Conservation (phyloP, 108 stramenopile species). For the Phaeodactylum tricornutum region DNA sequence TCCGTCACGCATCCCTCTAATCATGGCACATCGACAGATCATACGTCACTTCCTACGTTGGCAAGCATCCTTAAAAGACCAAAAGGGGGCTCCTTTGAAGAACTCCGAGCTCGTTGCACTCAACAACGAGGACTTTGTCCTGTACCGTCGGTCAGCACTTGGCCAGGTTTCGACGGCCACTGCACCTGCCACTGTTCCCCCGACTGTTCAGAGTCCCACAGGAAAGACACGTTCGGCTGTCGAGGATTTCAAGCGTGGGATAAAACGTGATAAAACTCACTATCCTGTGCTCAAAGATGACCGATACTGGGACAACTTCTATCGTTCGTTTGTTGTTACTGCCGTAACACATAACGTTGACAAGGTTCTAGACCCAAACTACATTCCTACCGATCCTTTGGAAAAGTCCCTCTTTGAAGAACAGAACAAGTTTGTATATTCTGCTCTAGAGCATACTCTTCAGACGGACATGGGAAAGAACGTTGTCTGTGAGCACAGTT, state of each 20-base stretch:
- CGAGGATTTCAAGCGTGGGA: constrained; percentile 12
- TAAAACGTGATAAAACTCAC: constrained; percentile 12
- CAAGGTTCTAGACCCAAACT: constrained; percentile 6
- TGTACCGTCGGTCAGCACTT: too few species aligned
- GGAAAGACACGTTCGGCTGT: too few species aligned
- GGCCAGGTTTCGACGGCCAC: too few species aligned
- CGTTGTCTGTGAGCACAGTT: constrained; percentile 4
- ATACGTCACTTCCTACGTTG: too few species aligned
- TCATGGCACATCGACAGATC: too few species aligned
- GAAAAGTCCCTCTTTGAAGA: constrained; percentile 1
- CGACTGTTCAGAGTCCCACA: too few species aligned
- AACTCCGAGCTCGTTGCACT: too few species aligned
- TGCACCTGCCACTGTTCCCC: too few species aligned
- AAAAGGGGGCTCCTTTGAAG: too few species aligned
- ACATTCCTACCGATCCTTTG: constrained; percentile 3
- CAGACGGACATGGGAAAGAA: constrained; percentile 3
- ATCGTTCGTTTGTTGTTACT: background rate
- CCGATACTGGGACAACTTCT: constrained; percentile 4
- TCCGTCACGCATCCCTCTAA: too few species aligned
- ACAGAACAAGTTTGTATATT: constrained; percentile 4
- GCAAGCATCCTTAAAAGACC: too few species aligned
- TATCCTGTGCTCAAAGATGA: constrained; percentile 14
- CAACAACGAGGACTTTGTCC: too few species aligned
- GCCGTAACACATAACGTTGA: constrained; percentile 1
- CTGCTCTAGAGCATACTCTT: background rate